Evolutionary conservation across 1,139 yeast genomes (phyloP), one percentile per base, ranked within the genome.

Genomic region (Yamadazyma triangularis): DNA sequence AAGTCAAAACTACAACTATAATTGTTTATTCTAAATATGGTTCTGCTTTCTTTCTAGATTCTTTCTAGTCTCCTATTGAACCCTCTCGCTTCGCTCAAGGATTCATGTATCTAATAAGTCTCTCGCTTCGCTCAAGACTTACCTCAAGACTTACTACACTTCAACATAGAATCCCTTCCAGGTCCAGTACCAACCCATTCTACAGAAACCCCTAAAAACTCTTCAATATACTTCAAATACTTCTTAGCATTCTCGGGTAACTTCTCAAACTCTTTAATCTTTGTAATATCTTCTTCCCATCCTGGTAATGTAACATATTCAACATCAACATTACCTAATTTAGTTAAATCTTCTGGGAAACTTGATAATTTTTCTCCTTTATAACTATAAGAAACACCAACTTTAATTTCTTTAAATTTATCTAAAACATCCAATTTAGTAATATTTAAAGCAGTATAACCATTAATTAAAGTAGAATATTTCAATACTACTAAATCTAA

Each of bases 121-220:
- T n/a, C n/a, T n/a, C n/a, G n/a, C n/a, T n/a, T n/a, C n/a, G n/a
- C n/a, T n/a, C n/a, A n/a, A n/a, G n/a, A n/a, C n/a, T n/a, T n/a
- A n/a, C n/a, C n/a, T n/a, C n/a, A n/a, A n/a, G n/a, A n/a, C n/a
- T n/a, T n/a, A n/a, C n/a, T n/a, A n/a, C n/a, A n/a, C 38, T 58
- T 73, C 48, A 83, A 67, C 93, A 83, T 83, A 23, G 84, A 76
- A 36, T 78, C 95, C 68, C 98, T 85, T 32, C 88, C 95, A 41
- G 98, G 97, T 41, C 99, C 99, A 37, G 95, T 93, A 56, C 99
- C 99, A 42, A 91, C 91, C 96, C 97, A 91, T 60, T 83, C 85
- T 44, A 91, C 73, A 37, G 95, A 95, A 36, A 86, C 93, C 26
- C 73, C 70, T 42, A 88, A 68, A 53, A 71, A 88, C 41, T 87